Evolutionary conservation across 768 basidiomycete genomes (phyloP).

Genomic region (Suillus ampliporus): DNA sequence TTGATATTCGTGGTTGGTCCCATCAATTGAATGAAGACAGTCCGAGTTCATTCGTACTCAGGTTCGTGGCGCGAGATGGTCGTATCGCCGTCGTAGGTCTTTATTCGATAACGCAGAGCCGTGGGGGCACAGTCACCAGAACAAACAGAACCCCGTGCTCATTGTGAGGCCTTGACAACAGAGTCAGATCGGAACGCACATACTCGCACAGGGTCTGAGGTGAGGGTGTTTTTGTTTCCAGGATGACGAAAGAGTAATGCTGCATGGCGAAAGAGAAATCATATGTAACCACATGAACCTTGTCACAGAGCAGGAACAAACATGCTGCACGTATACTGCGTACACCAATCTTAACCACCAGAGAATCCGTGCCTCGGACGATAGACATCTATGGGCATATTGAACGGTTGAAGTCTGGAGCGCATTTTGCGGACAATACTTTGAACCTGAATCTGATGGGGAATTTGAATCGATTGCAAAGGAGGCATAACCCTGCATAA

Average conservation of each 20-base stretch:
- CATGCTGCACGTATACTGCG: too few species aligned
- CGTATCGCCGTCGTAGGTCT: not conserved
- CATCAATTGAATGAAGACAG: too few species aligned
- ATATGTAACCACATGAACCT: not conserved
- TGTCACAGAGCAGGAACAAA: not conserved
- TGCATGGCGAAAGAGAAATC: not conserved
- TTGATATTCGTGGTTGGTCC: not conserved
- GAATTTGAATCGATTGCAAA: too few species aligned
- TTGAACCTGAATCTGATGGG: not conserved
- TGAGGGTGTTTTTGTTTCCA: not conserved
- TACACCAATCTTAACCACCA: not conserved
- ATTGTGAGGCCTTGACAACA: not conserved
- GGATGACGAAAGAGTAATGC: not conserved
- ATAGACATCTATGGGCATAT: not conserved
- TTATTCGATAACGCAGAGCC: too few species aligned
- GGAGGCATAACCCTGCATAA: not conserved
- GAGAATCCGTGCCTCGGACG: not conserved
- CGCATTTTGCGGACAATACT: not conserved
- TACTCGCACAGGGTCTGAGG: not conserved
- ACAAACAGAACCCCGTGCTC: not conserved
- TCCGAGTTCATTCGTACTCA: too few species aligned
- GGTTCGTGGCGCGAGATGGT: not conserved
- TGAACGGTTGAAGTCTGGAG: not conserved
- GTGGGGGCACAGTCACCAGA: not conserved
- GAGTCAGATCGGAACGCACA: not conserved